Evolutionary conservation across 2,329 filamentous ascomycete genomes (phyloP), one percentile per base, ranked within the genome.

Genomic region (Endoconidiophora polonica): DNA sequence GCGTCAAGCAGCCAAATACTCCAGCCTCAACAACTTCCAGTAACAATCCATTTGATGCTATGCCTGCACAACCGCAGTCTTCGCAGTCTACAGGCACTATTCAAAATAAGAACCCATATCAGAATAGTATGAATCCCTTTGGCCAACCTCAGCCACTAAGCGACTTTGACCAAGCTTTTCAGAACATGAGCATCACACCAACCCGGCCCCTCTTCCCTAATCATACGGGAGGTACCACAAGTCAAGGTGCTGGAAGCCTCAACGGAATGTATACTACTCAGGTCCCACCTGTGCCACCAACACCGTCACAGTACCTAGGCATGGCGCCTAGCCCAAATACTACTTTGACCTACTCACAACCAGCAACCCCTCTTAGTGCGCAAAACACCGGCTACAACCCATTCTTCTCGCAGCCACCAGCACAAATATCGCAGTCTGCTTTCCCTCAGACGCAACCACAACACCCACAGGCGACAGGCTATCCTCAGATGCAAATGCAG

Each of bases 261-360:
- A 29, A 20, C 10, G 51, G 51, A n/a, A 18, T 16, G 24, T 46
- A 44, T 41, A 44, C 58, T 50, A 60, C 64, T 6, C 76, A 77
- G 57, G 73, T 77, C 9, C 66, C 86, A 39, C 86, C 86, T 58
- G 81, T 82, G 0, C 76, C 86, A 58, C 82, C 3, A 81, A 82
- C 48, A 79, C 75, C 9, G 52, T 70, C 58, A 58, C 64, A 53
- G 65, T 60, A 57, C 61, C 59, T 23, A 68, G 67, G 58, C 59
- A 58, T 56, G 57, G 40, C 24, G 26, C 26, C 41, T 9, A 20
- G 20, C 18, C 24, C 40, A 56, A 58, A 41, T 55, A 54, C 47
- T 48, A 55, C 22, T 52, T 52, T 37, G 22, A 26, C 46, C 16
- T 52, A 45, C 22, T 50, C 52, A 7, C 48, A 53, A 16, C 52